Evolutionary conservation across 345 rosid genomes (phyloP), one percentile per base, ranked within the genome.

Genomic region (Alliaria petiolata): DNA sequence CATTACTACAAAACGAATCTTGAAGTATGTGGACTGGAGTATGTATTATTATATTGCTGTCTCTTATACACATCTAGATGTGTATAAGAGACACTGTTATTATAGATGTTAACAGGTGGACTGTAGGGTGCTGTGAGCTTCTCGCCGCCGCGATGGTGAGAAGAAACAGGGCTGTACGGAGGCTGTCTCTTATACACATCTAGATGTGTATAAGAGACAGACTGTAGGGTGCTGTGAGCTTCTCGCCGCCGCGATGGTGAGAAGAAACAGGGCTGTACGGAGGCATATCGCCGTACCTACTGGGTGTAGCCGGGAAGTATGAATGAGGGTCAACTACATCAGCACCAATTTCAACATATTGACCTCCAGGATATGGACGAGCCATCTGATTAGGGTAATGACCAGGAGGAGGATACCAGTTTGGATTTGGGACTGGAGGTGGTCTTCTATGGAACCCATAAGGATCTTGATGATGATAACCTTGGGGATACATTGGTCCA

Each of bases 381-480:
- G 84, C 39, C 50, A 83, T 84, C 52, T 55, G 77, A 65, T 74
- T 65, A 31, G 69, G 68, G 14, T 67, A 25, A 15, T 65, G 67
- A 56, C 14, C 20, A 45, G 64, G 77, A 56, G 71, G 77, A 56
- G 71, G 71, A 59, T 34, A 53, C 78, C 78, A 74, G 22, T 73
- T 82, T 4, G 80, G 81, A 70, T 46, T 46, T 42, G 83, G 83
- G 63, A 38, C 19, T 0, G 66, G 67, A 12, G 78, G 78, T 74
- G 67, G 67, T 71, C 89, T 85, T 51, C 85, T 79, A 12, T 67
- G 83, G 64, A 80, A 53, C 11, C 82, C 86, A 63, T 77, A 86
- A 64, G 86, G 82, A 71, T 90, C 89, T 59, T 85, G 87, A 74
- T 85, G 87, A 74, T 85, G 87, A 74, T 75, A 85, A 8, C 69